phyloP scores from a whole-genome alignment of 2,329 filamentous ascomycete species.

The Colletotrichum sp. region DNA sequence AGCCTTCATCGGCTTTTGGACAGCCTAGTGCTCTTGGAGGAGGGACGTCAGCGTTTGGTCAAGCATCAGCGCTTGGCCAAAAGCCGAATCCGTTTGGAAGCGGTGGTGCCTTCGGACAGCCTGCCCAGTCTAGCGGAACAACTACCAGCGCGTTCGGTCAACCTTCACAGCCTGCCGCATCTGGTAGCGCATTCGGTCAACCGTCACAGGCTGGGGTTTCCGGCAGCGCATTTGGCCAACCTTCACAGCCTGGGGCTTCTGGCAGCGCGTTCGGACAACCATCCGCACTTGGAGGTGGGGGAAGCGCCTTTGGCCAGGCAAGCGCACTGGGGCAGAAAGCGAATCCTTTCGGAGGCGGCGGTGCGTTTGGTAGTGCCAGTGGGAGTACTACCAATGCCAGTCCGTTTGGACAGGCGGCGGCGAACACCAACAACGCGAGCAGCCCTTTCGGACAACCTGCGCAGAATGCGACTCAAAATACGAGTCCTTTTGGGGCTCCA shows the following conservation, averaged over 20 bases:
- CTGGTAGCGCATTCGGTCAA: conserved; percentile 39
- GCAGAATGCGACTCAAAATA: conserved; percentile 1
- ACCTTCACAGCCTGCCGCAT: conserved; percentile 1
- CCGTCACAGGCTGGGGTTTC: conserved; percentile 31
- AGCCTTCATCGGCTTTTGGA: conserved; percentile 35
- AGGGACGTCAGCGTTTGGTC: conserved; percentile 35
- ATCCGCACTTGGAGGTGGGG: neutral
- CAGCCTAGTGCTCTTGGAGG: conserved; percentile 29
- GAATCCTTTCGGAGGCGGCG: conserved; percentile 39
- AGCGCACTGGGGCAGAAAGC: conserved; percentile 40
- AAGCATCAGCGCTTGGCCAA: conserved; percentile 38
- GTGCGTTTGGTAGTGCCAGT: conserved; percentile 18
- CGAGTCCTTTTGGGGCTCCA: neutral
- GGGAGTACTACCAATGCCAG: neutral
- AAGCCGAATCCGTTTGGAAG: conserved; percentile 43
- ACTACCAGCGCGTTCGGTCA: neutral
- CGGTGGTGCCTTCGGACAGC: conserved; percentile 19
- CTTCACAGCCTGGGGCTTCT: neutral
- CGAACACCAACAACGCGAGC: neutral
- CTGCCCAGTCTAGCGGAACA: conserved; percentile 13
- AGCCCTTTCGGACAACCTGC: conserved; percentile 13
- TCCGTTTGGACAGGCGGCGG: conserved; percentile 12
- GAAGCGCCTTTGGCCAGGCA: conserved; percentile 40
- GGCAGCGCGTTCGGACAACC: neutral
- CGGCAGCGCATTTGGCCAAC: conserved; percentile 15